Evolutionary conservation across 2,329 filamentous ascomycete species (phyloP).

Genomic region (Cercospora beticola): DNA sequence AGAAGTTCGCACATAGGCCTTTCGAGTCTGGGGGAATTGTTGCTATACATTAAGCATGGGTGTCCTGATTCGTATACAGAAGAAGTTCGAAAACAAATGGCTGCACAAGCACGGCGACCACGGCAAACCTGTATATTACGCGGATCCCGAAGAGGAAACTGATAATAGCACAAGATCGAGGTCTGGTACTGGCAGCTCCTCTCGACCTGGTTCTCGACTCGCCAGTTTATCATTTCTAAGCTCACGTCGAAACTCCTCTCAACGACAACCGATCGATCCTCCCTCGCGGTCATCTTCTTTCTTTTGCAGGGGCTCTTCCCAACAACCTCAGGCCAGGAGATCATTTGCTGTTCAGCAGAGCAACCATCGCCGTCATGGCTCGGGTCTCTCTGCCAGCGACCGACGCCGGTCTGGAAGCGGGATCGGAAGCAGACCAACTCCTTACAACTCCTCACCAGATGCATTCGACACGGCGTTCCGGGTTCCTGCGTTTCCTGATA

Average conservation of each 20-base stretch:
- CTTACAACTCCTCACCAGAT: background rate
- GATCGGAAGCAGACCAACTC: constrained; percentile 2
- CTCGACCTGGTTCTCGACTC: constrained; percentile 5
- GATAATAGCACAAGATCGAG: constrained; percentile 1
- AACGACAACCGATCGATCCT: background rate
- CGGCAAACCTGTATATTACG: constrained; percentile 11
- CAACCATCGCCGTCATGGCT: constrained; percentile 6
- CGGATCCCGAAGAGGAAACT: constrained; percentile 1
- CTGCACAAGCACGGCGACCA: constrained; percentile 11
- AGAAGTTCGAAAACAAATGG: constrained; percentile 11
- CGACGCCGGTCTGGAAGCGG: constrained; percentile 3
- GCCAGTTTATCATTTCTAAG: constrained; percentile 3
- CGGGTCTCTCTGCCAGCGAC: constrained; percentile 5
- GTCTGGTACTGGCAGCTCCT: constrained; percentile 2
- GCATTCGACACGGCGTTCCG: constrained; percentile 1
- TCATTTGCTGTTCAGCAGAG: constrained; percentile 1
- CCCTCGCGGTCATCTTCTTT: constrained; percentile 6
- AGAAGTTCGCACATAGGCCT: background rate
- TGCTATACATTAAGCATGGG: constrained; percentile 6
- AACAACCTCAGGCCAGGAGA: constrained; percentile 6
- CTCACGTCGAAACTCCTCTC: constrained; percentile 7
- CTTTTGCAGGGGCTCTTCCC: constrained; percentile 10
- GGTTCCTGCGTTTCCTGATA: constrained; percentile 13
- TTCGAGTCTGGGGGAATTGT: background rate
- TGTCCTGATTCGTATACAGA: constrained; percentile 11